Evolutionary conservation across 176 grass and related monocot species (phyloP), one percentile per base, ranked within the genome.

Genomic region (Oryza australiensis): DNA sequence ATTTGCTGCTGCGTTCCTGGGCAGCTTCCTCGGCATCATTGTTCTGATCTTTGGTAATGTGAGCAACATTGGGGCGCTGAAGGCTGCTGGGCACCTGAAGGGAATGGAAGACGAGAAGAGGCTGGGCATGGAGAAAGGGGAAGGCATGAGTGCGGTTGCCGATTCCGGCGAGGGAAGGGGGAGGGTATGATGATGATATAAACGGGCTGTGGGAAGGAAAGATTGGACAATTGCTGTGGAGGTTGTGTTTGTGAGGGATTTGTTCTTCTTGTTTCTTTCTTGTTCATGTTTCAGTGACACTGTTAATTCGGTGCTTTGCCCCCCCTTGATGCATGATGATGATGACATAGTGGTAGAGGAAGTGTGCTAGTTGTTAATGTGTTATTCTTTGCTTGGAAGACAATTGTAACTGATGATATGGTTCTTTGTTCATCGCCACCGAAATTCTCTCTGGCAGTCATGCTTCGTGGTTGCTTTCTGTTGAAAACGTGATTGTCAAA

Each of bases 21-120:
- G 80, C 26, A 80, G 88, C 86, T 94, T 98, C 77, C 75, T 94
- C 0, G 95, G 95, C 29, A 88, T 94, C 40, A 68, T 93, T 10
- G 92, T 93, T 78, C 69, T 98, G 12, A 88, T 98, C 43, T 98
- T 98, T 15, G 95, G 95, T 14, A 98, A 94, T n/a, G 92, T 94
- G 1, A 98, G 92, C 87, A 93, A 91, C 75, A 70, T 87, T 0
- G 86, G 92, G 11, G 92, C 88, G 1, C 66, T 93, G 62, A 89
- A 86, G 81, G 92, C 92, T 0, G 90, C 95, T 0, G 95, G 92
- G 6, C 92, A 98, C 23, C 90, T 93, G 7, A 88, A 92, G 87
- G 90, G 88, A 48, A 82, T 84, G 59, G 92, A 92, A 5, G 86
- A 89, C 15, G 92, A 93, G 74, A 93, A 92, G 84, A 87, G 84